phyloP scores from a whole-genome alignment of 805 yeast genomes.

The Crinitomyces ghanaensis region DNA sequence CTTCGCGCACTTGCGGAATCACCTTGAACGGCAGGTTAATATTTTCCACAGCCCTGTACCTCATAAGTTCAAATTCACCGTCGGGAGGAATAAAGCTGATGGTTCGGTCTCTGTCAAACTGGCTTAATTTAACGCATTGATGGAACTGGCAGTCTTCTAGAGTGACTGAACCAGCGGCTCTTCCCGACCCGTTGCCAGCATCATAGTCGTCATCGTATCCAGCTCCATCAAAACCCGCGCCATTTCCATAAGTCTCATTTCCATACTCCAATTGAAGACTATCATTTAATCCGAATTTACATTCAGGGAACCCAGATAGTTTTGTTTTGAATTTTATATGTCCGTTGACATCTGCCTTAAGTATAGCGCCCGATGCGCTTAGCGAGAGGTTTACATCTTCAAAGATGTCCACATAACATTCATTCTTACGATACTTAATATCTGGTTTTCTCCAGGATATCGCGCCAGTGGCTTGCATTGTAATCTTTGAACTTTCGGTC shows the following conservation, averaged over 20 bases:
- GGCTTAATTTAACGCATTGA: conserved; percentile 67
- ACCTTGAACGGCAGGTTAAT: conserved; percentile 62
- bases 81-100: conserved; percentile 80
- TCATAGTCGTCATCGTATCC: conserved; percentile 14
- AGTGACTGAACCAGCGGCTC: conserved; percentile 38
- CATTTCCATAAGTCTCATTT: conserved; percentile 10
- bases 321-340: conserved; percentile 57
- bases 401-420: conserved; percentile 61
- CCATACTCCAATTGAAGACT: conserved; percentile 26
- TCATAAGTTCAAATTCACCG: conserved; percentile 75
- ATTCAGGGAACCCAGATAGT: conserved; percentile 71
- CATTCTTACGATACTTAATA: conserved; percentile 70
- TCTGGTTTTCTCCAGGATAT: conserved; percentile 63
- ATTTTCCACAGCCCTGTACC: conserved; percentile 49
- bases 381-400: conserved; percentile 67
- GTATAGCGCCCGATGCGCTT: conserved; percentile 43
- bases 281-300: conserved; percentile 70
- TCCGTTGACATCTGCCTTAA: conserved; percentile 70
- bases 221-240: conserved; percentile 16
- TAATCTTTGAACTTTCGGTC: conserved; percentile 19
- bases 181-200: conserved; percentile 23
- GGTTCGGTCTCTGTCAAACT: conserved; percentile 51
- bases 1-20: conserved; percentile 39
- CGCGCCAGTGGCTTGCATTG: conserved; percentile 29
- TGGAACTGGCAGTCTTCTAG: conserved; percentile 77